Conservation (phyloP, 768 basidiomycete genomes). For the Leucosporidium scottii region DNA sequence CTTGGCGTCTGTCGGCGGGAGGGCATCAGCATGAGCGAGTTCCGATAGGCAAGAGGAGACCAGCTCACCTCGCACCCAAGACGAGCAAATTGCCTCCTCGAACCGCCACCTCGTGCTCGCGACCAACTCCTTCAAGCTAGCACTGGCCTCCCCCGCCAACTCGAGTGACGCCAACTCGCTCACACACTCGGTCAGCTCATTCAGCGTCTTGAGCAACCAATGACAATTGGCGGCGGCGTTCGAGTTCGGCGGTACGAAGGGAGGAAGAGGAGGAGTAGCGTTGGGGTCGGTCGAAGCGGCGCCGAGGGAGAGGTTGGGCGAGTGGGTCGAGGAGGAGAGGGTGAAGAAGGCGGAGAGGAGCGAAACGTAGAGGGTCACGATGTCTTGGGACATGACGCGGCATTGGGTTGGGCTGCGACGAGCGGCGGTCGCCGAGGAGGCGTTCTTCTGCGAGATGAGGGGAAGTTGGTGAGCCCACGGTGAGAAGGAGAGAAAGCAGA, state of each 20-base stretch:
- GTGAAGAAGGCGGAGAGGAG: constrained; percentile 78
- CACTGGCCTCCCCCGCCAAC: constrained; percentile 61
- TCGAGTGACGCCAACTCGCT: constrained; percentile 74
- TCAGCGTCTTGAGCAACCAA: constrained; percentile 69
- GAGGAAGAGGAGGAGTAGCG: constrained; percentile 57
- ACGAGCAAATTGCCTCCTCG: constrained; percentile 64
- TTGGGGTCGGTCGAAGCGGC: constrained; percentile 41
- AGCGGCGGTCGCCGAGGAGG: constrained; percentile 23
- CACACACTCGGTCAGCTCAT: constrained; percentile 78
- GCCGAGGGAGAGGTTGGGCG: constrained; percentile 43
- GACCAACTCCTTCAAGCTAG: constrained; percentile 61
- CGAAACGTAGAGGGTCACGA: constrained; percentile 76
- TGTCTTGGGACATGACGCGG: constrained; percentile 77
- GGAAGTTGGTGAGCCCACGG: not conserved
- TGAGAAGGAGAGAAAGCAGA: not conserved
- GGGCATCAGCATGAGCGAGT: constrained; percentile 14
- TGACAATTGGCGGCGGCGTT: constrained; percentile 76
- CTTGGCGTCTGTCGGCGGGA: constrained; percentile 58
- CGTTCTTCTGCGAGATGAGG: constrained; percentile 16
- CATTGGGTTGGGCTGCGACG: constrained; percentile 77
- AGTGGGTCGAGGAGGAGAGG: constrained; percentile 67
- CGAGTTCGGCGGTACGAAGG: constrained; percentile 51
- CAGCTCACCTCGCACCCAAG: constrained; percentile 73
- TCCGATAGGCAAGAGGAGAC: not conserved
- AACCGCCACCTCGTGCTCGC: constrained; percentile 84